Evolutionary conservation across 163 green algal genomes (phyloP), one percentile per base, ranked within the genome.

Genomic region (Scenedesmus sp.): DNA sequence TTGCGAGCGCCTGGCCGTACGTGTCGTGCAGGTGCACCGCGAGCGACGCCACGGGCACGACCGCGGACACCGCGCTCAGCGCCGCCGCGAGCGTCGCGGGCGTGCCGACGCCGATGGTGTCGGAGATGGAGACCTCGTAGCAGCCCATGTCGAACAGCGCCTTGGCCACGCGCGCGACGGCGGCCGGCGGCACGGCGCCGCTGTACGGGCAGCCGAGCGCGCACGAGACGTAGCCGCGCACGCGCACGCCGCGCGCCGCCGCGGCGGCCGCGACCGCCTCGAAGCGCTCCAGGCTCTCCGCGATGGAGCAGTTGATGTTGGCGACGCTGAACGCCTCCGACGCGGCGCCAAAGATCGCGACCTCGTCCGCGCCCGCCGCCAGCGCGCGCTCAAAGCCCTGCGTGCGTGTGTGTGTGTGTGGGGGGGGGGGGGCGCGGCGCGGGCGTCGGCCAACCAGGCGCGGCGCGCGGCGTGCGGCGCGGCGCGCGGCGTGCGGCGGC

Each of bases 291-390:
- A 97, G 73, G 70, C 83, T 93, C 28, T 97, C 90, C 15, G 85
- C 77, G 53, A 97, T 90, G 71, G 76, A 86, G 74, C 83, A 74
- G 18, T 97, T 97, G 71, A 93, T 89, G 88, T 97, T 97, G 22
- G 87, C 89, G 42, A 85, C 66, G 72, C 81, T 91, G 84, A 98
- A 98, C 6, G 91, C 84, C 75, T 98, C 92, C 15, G 86, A 92
- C 29, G 94, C 93, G 13, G 94, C 87, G 0, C 87, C 91, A 83
- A 98, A 98, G 26, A 98, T 90, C 22, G 94, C 94, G 13, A 98
- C 91, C 74, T 96, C 88, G 11, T 79, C 71, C 0, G 86, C 92
- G 0, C 91, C 91, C 11, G 91, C 91, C 63, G 77, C 63, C 20
- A 94, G 13, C 14, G 92, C 92, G 22, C 87, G 83, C 65, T 94